Evolutionary conservation across 768 basidiomycete species (phyloP), one percentile per base, ranked within the genome.

Genomic region (Macrolepiota fuliginosa): DNA sequence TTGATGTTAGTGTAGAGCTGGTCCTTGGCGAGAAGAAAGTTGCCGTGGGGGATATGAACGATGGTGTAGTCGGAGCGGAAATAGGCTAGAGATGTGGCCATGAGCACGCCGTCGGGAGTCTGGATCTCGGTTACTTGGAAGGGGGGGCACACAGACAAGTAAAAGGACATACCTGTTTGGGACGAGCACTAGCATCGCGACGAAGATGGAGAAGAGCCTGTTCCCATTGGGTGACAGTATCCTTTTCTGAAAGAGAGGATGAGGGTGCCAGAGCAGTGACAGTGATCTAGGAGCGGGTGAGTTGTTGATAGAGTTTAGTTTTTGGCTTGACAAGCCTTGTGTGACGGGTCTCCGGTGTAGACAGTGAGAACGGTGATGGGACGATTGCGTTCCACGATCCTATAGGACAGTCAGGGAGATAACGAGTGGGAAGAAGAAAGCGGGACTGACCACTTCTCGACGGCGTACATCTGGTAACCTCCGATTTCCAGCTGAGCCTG

Each of bases 11-110:
- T 81, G 72, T 90, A 91, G 32, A 94, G 82, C 64, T 84, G 85
- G 61, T 90, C 84, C 63, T 81, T 82, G 35, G 80, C 79, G 40
- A 81, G 79, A 19, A 83, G 78, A 72, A 87, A 90, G 71, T 88
- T 79, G 37, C 89, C 92, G 49, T 79, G 74, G 0, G 91, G 91
- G 56, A 94, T 85, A 62, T 83, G 87, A 35, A 94, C 89, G 63
- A 94, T 92, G 59, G 90, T 90, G 71, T 86, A 91, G 77, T 94
- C 92, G 1, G 91, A 92, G 58, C 90, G 90, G 70, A 94, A 94
- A 77, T 91, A 88, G 47, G 91, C 90, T 27, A 94, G 83, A 11
- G 91, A 93, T 27, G 92, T 94, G 59, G 86, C 84, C 84, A 94
- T 86, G 67, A 94, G 79, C 25, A 81, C 74, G 53, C 92, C 92